Percentiles rank a stretch among this genome's conserved stretches.
These are phyloP conservation scores for Mortierella sp. DNA, from an alignment of 371 early-diverging fungal species.

Conservation along the genomic window DNA sequence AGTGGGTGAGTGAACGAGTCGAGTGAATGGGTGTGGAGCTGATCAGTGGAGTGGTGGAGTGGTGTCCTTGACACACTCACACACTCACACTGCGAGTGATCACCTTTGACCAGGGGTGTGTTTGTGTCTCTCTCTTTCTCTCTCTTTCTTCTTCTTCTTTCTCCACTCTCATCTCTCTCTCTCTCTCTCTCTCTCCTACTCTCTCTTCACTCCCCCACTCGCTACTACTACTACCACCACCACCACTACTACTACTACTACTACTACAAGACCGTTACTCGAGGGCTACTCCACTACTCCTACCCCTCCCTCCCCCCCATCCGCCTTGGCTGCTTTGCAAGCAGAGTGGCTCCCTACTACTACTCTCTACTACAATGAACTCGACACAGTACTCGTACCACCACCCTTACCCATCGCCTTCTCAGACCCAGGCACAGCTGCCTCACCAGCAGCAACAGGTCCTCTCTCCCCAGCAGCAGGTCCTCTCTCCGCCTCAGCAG, in stretches of 20 bases:
- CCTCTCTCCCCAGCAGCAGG: constrained; percentile 24
- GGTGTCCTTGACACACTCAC: too few relatives aligned
- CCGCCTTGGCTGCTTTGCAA: too few relatives aligned
- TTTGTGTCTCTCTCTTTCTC: too few relatives aligned
- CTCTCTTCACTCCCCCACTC: background rate
- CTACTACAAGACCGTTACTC: too few relatives aligned
- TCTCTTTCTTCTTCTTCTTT: background rate
- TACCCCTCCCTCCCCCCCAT: too few relatives aligned
- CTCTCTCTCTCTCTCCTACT: background rate
- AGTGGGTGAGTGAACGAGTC: background rate
- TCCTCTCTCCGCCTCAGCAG: constrained; percentile 18
- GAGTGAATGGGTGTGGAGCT: too few relatives aligned
- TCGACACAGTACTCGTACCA: constrained; percentile 48
- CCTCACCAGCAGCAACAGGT: constrained; percentile 32
- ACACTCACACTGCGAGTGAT: too few relatives aligned
- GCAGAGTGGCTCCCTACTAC: too few relatives aligned
- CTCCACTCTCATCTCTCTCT: background rate
- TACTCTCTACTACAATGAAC: constrained; percentile 35
- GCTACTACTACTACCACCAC: too few relatives aligned
- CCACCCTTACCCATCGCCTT: constrained; percentile 50
- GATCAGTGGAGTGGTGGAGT: too few relatives aligned
- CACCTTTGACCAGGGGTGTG: too few relatives aligned
- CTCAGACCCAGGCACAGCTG: constrained; percentile 41
- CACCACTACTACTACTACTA: background rate
- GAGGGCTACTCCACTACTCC: too few relatives aligned